Percentiles rank a stretch among this genome's conserved stretches.
These are phyloP conservation scores for Vicia faba DNA, from an alignment of 306 rosid genomes.

Conservation along the genomic window DNA sequence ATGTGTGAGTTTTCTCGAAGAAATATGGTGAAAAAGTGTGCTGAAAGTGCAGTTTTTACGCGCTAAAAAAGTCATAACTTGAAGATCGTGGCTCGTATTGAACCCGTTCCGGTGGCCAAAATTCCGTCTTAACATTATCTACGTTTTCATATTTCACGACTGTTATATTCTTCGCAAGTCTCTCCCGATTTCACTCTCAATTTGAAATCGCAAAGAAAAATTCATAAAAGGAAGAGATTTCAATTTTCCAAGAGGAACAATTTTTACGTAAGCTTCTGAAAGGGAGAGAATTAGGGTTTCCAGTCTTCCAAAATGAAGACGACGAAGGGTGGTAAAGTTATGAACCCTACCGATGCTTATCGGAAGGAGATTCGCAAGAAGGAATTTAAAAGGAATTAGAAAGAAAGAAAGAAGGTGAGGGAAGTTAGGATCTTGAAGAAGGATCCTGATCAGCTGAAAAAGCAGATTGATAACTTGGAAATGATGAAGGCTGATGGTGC, in stretches of 20 bases:
- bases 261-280: constrained; percentile 6
- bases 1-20: too few relatives aligned
- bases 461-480: constrained; percentile 94
- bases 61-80: too few relatives aligned
- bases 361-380: constrained; percentile 97
- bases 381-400: constrained; percentile 93
- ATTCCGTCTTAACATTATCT: too few relatives aligned
- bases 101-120: too few relatives aligned
- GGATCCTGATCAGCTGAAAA: constrained; percentile 81
- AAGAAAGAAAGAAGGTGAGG: constrained; percentile 98
- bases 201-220: not conserved
- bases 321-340: constrained; percentile 92
- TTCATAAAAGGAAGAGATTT: not conserved
- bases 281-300: constrained; percentile 29
- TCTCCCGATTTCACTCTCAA: constrained; percentile 3
- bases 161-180: not conserved
- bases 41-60: too few relatives aligned
- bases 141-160: not conserved
- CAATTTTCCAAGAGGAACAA: constrained; percentile 20
- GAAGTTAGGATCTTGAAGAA: constrained; percentile 99
- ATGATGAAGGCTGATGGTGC: constrained; percentile 99
- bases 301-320: constrained; percentile 70
- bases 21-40: too few relatives aligned
- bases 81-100: too few relatives aligned
- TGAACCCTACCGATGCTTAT: constrained; percentile 96